Conservation (phyloP, 139 green algal genomes). For the Ostreobium quekettii region DNA sequence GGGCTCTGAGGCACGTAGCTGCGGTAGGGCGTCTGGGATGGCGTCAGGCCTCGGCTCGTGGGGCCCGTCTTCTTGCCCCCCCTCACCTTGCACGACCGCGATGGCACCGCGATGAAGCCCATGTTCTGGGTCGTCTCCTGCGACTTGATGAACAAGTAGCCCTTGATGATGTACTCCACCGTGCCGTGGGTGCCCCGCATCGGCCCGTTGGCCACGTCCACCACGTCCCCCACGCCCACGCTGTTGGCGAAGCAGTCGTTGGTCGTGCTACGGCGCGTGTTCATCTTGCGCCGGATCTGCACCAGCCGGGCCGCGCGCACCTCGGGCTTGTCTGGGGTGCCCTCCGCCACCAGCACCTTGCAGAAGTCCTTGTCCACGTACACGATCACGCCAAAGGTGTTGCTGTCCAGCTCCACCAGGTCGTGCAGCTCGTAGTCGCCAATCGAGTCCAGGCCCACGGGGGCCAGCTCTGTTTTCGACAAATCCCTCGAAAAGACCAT, state of each 20-base stretch:
- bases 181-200: neutral
- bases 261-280: neutral
- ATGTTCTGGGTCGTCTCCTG: neutral
- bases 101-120: neutral
- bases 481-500: slow-evolving; percentile 78
- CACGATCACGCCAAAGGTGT: slow-evolving; percentile 56
- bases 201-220: slow-evolving; percentile 1
- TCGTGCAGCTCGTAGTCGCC: slow-evolving; percentile 90
- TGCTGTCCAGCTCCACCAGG: slow-evolving; percentile 72
- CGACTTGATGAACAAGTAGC: neutral
- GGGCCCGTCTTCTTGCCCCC: neutral
- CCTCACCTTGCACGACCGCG: neutral
- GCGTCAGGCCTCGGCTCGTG: neutral
- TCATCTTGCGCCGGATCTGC: slow-evolving; percentile 5
- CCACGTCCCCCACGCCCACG: slow-evolving; percentile 1
- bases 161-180: neutral
- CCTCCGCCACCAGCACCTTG: slow-evolving; percentile 45
- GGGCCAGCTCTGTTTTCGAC: slow-evolving; percentile 43
- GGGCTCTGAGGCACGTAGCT: neutral
- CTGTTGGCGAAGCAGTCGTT: slow-evolving; percentile 10
- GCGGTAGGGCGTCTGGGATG: neutral
- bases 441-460: slow-evolving; percentile 52
- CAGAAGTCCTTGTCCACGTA: slow-evolving; percentile 55
- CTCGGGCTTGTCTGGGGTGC: slow-evolving; percentile 57
- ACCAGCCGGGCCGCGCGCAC: slow-evolving; percentile 42